These are phyloP conservation scores for Umbelopsis sp. DNA, from an alignment of 192 early-diverging fungal genomes.

Conservation along the genomic window DNA sequence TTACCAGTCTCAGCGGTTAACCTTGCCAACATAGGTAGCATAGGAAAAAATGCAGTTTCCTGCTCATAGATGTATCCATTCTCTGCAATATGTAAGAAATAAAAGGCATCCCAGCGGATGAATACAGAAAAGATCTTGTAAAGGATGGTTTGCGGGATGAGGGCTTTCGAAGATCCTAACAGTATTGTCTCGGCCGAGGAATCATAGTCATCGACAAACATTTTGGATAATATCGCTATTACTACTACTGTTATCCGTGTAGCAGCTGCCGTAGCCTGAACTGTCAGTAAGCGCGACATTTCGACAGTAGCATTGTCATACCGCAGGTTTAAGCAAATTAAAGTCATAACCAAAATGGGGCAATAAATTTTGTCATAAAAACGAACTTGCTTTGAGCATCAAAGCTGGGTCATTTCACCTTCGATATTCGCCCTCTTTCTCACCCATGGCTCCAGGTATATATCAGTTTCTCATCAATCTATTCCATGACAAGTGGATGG, in stretches of 20 bases:
- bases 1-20: slow-evolving; percentile 51
- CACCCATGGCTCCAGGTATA: too few species aligned
- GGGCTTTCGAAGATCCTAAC: not conserved
- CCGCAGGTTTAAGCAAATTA: too few species aligned
- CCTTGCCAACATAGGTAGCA: slow-evolving; percentile 69
- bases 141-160: not conserved
- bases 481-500: not conserved
- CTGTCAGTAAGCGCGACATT: slow-evolving; percentile 20
- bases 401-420: too few species aligned
- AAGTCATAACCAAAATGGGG: too few species aligned
- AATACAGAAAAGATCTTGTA: slow-evolving; percentile 46
- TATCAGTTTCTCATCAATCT: too few species aligned
- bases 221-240: not conserved
- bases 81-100: slow-evolving; percentile 80
- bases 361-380: too few species aligned
- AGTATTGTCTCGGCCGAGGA: slow-evolving; percentile 11
- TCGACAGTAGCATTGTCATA: too few species aligned
- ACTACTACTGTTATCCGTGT: not conserved
- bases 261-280: slow-evolving; percentile 3
- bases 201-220: slow-evolving; percentile 10
- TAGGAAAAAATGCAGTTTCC: slow-evolving; percentile 88
- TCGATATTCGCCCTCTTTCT: too few species aligned
- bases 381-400: too few species aligned
- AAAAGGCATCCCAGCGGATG: slow-evolving; percentile 90
- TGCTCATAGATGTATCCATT: slow-evolving; percentile 86